Percentiles rank a stretch among this genome's conserved stretches.
phyloP scores from a whole-genome alignment of 192 early-diverging fungal species.

The Umbelopsis isabellina region DNA sequence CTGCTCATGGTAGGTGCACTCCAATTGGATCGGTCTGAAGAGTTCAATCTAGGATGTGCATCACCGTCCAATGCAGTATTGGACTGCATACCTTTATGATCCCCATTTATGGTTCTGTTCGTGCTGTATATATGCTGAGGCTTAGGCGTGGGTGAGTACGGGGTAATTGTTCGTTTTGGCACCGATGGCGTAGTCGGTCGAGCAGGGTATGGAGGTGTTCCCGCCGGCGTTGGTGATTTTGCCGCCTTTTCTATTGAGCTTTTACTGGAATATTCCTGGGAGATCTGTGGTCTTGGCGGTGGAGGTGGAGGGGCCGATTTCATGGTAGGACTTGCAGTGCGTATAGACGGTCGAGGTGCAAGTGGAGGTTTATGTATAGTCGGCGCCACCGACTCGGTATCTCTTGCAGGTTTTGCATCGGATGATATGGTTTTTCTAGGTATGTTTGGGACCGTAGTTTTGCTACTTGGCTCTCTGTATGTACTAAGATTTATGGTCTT shows the following conservation, averaged over 20 bases:
- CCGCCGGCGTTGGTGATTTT: background rate
- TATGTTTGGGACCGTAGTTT: background rate
- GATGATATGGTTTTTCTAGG: background rate
- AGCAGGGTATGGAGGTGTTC: background rate
- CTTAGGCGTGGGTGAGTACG: background rate
- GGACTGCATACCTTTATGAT: background rate
- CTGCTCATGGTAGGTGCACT: constrained; percentile 2
- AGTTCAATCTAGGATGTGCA: background rate
- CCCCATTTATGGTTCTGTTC: background rate
- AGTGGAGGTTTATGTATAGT: constrained; percentile 8
- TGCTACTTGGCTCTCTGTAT: background rate
- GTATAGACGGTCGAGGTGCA: constrained; percentile 13
- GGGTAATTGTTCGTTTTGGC: background rate
- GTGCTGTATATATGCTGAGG: background rate
- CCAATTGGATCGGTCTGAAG: background rate
- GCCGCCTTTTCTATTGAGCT: background rate
- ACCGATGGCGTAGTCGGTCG: constrained; percentile 11
- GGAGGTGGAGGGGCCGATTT: background rate
- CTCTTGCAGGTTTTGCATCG: background rate
- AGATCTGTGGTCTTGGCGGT: constrained; percentile 15
- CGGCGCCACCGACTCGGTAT: background rate
- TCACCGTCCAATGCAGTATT: too few species aligned
- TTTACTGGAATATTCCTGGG: background rate
- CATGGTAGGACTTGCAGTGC: background rate
- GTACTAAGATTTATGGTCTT: constrained; percentile 17